Base-by-base conservation (phyloP, 2,329 filamentous ascomycete genomes). In the Fusarium sp. region DNA sequence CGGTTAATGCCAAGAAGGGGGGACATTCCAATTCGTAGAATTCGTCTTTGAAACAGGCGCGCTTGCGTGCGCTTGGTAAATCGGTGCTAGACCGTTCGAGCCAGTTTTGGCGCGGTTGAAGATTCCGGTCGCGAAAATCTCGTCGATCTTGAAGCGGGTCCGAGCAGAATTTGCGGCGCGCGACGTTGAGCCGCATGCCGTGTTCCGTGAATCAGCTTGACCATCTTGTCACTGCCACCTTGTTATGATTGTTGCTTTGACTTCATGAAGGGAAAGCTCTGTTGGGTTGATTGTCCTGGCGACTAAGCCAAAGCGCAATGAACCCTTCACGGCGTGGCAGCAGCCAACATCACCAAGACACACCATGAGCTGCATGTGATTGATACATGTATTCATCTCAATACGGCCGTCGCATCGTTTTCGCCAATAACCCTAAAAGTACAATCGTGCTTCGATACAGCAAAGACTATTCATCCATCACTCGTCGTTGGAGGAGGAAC, bases 1-100 rank as follows among this genome's bases (percentile, higher is more conserved):
- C 86, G 85, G 85, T 82, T 85, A 85, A 89, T 88, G 89, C 88
- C 88, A 88, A 89, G 86, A 87, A 89, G 86, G 84, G 88, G 89
- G 88, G 85, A 89, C 84, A 91, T 87, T 77, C 80, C 73, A 78
- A 71, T 13, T 23, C 79, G 72, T 76, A 54, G 64, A 72, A 65
- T 52, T 25, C 72, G 50, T 43, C n/a, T 11, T 50, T 34, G 13
- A 30, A 50, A 4, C 3, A 27, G 25, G 58, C 6, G 25, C 23
- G 14, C 25, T 2, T 7, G 5, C 7, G 9, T 25, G 45, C 16
- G 25, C 25, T 25, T 56, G 30, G 8, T 39, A 41, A 25, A 14
- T 4, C 11, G 8, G 7, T 7, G 37, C 35, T n/a, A 11, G 32
- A 20, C 0, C 1, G 63, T 8, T 7, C 1, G 16, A 30, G 25